Conservation (phyloP, 176 grass and related monocot species). For the Phragmites australis region DNA sequence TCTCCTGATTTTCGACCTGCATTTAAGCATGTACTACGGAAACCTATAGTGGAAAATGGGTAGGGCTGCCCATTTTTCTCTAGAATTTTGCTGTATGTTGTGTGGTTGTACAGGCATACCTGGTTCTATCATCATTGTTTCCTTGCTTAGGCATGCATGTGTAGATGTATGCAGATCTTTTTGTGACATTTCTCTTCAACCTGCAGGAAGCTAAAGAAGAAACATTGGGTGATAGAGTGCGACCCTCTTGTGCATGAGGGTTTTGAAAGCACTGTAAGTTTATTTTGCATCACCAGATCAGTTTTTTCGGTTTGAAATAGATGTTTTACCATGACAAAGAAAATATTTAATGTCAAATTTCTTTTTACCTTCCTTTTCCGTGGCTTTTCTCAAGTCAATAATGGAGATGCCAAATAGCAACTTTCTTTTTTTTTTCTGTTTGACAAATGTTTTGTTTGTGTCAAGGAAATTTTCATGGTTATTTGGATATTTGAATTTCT, state of each 20-base stretch:
- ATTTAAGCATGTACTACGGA: slow-evolving; percentile 70
- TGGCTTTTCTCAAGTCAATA: slow-evolving; percentile 16
- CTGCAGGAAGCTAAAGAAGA: slow-evolving; percentile 66
- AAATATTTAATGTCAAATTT: not conserved
- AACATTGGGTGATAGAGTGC: slow-evolving; percentile 84
- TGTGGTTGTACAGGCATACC: slow-evolving; percentile 11
- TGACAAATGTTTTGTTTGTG: not conserved
- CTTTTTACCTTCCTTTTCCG: not conserved
- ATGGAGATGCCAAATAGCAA: not conserved
- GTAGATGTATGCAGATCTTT: slow-evolving; percentile 3
- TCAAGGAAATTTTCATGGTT: slow-evolving; percentile 25
- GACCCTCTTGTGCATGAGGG: slow-evolving; percentile 76
- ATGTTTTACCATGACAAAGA: slow-evolving; percentile 6
- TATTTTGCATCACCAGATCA: slow-evolving; percentile 2
- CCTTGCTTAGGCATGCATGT: slow-evolving; percentile 18
- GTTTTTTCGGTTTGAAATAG: slow-evolving; percentile 8
- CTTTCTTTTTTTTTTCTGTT: slow-evolving; percentile 19
- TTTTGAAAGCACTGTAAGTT: slow-evolving; percentile 88
- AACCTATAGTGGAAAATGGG: slow-evolving; percentile 71
- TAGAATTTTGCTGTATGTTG: slow-evolving; percentile 2
- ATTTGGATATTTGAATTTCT: slow-evolving; percentile 44
- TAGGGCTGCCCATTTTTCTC: slow-evolving; percentile 38
- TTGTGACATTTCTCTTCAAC: slow-evolving; percentile 38
- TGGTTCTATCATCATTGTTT: slow-evolving; percentile 12
- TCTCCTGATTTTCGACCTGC: slow-evolving; percentile 83